A percentile compares a stretch with the other conserved stretches of the same genome.
Conservation (phyloP, 2,329 filamentous ascomycete species). For the Xylariaceae sp. region DNA sequence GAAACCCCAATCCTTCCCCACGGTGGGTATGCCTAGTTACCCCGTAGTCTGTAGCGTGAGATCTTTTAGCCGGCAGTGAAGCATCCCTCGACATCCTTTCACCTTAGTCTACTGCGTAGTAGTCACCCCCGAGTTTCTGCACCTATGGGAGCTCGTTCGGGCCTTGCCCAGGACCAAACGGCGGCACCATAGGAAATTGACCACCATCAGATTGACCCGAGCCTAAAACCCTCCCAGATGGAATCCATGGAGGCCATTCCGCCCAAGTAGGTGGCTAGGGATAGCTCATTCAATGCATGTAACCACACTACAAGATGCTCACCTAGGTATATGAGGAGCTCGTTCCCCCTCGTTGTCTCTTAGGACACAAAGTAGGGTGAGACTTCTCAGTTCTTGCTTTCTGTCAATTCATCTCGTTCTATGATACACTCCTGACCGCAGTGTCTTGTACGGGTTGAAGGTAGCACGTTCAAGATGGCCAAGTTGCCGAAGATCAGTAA, state of each 20-base stretch:
- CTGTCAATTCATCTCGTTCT: constrained; percentile 3
- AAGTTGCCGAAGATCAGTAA: constrained; percentile 29
- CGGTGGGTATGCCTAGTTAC: constrained; percentile 1
- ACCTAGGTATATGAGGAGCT: constrained; percentile 21
- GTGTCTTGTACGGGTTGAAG: constrained; percentile 8
- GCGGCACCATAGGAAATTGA: constrained; percentile 2
- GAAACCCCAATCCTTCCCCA: constrained; percentile 6
- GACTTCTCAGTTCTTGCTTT: constrained; percentile 5
- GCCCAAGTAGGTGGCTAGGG: constrained; percentile 1
- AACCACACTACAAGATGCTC: constrained; percentile 15
- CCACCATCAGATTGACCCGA: constrained; percentile 2
- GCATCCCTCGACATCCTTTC: not conserved
- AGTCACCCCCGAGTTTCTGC: constrained; percentile 9
- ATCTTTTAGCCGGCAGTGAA: not conserved
- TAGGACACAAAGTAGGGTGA: not conserved
- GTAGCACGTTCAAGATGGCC: constrained; percentile 24
- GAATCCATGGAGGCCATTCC: not conserved
- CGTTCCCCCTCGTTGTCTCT: constrained; percentile 10
- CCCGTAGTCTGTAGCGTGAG: not conserved
- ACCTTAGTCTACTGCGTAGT: too few relatives aligned
- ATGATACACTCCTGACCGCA: constrained; percentile 5
- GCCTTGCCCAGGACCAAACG: not conserved
- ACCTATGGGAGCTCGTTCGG: constrained; percentile 14
- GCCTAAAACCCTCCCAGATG: not conserved
- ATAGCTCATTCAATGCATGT: constrained; percentile 17